A percentile compares a stretch with the other conserved stretches of the same genome.
Conservation (phyloP, 106 monocot genomes). For the Platanthera zijinensis region DNA sequence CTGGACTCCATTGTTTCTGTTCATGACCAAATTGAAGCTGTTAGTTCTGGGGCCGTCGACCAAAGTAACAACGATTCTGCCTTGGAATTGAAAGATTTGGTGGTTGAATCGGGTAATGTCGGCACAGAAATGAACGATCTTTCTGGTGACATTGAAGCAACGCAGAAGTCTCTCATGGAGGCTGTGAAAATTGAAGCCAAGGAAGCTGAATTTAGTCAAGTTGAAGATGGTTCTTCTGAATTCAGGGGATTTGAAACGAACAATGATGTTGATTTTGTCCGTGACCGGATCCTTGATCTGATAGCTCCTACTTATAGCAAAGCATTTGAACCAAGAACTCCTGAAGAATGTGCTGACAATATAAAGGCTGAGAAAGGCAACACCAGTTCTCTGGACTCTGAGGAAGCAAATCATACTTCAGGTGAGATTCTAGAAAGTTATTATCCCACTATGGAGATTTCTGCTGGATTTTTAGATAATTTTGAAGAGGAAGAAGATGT, state of each 20-base stretch:
- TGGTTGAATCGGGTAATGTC: background rate
- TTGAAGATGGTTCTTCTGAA: background rate
- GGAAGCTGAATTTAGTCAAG: background rate
- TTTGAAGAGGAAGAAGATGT: conserved; percentile 3
- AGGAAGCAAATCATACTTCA: background rate
- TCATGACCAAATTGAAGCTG: background rate
- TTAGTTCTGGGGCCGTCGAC: background rate
- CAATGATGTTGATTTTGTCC: background rate
- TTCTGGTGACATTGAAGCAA: background rate
- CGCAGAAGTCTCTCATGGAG: background rate
- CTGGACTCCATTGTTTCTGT: background rate
- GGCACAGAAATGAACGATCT: background rate
- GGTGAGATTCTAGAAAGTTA: background rate
- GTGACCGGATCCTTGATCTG: background rate
- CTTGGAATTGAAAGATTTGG: background rate
- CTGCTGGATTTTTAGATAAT: background rate
- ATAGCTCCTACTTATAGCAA: background rate
- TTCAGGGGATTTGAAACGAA: background rate
- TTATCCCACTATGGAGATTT: background rate
- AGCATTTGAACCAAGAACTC: background rate
- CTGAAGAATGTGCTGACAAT: background rate
- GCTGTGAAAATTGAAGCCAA: background rate
- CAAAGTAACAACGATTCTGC: background rate
- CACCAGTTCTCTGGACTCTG: background rate
- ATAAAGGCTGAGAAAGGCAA: background rate